A percentile compares a stretch with the other conserved stretches of the same genome.
These are phyloP conservation scores for Parietaria judaica DNA, from an alignment of 306 rosid genomes.

Conservation along the genomic window DNA sequence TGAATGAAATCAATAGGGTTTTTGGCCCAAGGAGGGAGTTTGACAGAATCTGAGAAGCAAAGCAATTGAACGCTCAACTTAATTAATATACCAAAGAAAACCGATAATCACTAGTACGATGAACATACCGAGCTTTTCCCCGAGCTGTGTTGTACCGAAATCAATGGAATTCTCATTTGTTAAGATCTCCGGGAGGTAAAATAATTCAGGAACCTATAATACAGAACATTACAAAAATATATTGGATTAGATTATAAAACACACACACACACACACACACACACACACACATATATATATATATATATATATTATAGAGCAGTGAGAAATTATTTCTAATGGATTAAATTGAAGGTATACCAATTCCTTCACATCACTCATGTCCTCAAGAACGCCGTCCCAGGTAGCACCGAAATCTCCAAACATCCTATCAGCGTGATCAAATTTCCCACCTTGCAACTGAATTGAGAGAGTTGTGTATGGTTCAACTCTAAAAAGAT, in stretches of 20 bases:
- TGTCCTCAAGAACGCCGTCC: constrained; percentile 93
- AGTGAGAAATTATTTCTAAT: constrained; percentile 14
- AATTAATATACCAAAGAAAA: constrained; percentile 5
- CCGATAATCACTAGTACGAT: constrained; percentile 16
- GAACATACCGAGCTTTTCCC: constrained; percentile 78
- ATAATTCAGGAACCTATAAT: constrained; percentile 88
- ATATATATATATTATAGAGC: not conserved
- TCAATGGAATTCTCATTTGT: constrained; percentile 90
- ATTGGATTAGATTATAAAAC: constrained; percentile 7
- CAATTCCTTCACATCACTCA: constrained; percentile 98
- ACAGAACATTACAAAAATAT: constrained; percentile 6
- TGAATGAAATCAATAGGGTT: constrained; percentile 84
- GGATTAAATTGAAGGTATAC: constrained; percentile 34
- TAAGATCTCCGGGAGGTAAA: constrained; percentile 89
- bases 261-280: not conserved
- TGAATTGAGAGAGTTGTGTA: constrained; percentile 91
- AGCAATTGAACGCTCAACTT: constrained; percentile 23
- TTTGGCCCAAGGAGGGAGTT: constrained; percentile 94
- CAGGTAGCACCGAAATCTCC: constrained; percentile 84
- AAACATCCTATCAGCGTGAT: constrained; percentile 99
- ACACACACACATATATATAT: too few relatives aligned
- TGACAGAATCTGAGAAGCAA: constrained; percentile 55
- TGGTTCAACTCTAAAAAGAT: constrained; percentile 95
- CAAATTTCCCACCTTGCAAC: constrained; percentile 96
- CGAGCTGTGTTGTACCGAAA: constrained; percentile 91